These are phyloP conservation scores for Seiridium cupressi DNA, from an alignment of 2,329 filamentous ascomycete genomes.

Conservation along the genomic window DNA sequence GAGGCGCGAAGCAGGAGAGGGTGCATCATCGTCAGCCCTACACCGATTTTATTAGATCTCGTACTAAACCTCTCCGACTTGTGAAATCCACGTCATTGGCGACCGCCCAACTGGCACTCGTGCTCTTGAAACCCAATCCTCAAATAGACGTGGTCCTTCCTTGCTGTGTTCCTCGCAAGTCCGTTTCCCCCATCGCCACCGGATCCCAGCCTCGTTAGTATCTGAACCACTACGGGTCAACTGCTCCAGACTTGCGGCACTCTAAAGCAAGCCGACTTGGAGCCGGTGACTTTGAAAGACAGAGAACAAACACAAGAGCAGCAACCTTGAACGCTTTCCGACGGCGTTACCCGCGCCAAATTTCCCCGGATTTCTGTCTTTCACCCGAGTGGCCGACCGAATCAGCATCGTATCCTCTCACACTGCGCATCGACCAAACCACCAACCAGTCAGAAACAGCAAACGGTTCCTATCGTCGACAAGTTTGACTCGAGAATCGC, in stretches of 20 bases:
- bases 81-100: conserved; percentile 7
- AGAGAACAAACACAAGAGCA: neutral
- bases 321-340: neutral
- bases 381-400: neutral
- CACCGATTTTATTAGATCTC: conserved; percentile 1
- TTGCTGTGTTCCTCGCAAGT: neutral
- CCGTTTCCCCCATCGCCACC: neutral
- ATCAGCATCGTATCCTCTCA: neutral
- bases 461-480: neutral
- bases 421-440: conserved; percentile 1
- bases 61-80: neutral
- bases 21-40: conserved; percentile 4
- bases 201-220: neutral
- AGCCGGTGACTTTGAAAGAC: neutral
- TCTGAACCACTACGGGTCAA: neutral
- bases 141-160: conserved; percentile 5
- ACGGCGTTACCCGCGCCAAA: conserved; percentile 3
- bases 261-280: neutral
- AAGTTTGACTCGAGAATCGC: neutral
- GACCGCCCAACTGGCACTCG: neutral
- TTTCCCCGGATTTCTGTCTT: conserved; percentile 3
- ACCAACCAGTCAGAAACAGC: conserved; percentile 2
- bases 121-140: conserved; percentile 3
- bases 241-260: neutral
- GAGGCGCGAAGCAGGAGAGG: neutral